phyloP scores from a whole-genome alignment of 2,329 filamentous ascomycete species.

The Fusarium pseudonygamai region DNA sequence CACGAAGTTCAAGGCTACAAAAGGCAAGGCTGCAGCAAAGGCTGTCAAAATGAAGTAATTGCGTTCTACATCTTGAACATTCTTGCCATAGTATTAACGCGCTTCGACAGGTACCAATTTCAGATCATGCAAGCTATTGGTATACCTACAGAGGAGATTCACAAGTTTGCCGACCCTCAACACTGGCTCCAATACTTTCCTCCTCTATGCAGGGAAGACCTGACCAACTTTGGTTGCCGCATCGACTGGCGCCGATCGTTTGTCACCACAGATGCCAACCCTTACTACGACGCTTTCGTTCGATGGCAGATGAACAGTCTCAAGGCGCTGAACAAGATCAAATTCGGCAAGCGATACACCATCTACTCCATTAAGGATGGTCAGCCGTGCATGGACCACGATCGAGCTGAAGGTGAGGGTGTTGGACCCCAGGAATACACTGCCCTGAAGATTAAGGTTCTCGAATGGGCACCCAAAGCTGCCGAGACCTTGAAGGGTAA shows the following conservation, averaged over 20 bases:
- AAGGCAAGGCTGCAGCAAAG: conserved; percentile 91
- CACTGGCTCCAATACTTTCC: conserved; percentile 94
- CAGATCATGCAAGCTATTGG: conserved; percentile 95
- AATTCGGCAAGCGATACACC: conserved; percentile 92
- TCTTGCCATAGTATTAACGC: too few relatives aligned
- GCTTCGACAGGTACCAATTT: conserved; percentile 73
- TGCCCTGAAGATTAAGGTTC: conserved; percentile 87
- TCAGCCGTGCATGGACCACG: conserved; percentile 60
- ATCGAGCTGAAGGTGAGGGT: conserved; percentile 58
- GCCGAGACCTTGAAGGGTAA: conserved; percentile 78
- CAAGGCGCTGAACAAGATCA: conserved; percentile 89
- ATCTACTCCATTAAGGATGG: conserved; percentile 72
- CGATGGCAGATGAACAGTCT: conserved; percentile 97
- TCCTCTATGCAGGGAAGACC: conserved; percentile 69
- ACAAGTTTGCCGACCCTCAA: conserved; percentile 89
- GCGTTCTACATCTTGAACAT: too few relatives aligned
- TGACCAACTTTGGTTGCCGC: conserved; percentile 83
- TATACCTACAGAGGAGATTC: conserved; percentile 87
- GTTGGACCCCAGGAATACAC: conserved; percentile 88
- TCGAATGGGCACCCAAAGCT: conserved; percentile 86
- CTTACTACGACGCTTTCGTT: conserved; percentile 95
- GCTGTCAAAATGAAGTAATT: conserved; percentile 80
- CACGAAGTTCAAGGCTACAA: conserved; percentile 91
- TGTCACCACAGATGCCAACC: conserved; percentile 95
- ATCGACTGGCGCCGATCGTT: conserved; percentile 95